phyloP scores from a whole-genome alignment of 805 yeast species.

The Wickerhamiella azymoides region DNA sequence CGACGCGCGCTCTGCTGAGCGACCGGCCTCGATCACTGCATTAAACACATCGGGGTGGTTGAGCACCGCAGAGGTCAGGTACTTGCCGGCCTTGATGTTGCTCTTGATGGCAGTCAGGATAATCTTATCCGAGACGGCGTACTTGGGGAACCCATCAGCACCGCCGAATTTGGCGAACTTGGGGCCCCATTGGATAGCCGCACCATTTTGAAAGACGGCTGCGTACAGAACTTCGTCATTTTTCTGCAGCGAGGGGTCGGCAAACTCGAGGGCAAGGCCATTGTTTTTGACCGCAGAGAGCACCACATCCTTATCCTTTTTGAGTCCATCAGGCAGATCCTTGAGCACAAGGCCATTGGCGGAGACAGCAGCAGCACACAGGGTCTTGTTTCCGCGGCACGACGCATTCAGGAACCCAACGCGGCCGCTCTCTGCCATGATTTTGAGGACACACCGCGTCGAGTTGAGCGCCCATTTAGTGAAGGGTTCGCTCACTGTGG shows the following conservation, averaged over 20 bases:
- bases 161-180: not conserved
- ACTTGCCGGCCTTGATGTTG: not conserved
- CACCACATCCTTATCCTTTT: not conserved
- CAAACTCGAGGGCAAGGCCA: slow-evolving; percentile 1
- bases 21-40: not conserved
- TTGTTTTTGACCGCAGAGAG: not conserved
- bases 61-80: not conserved
- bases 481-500: not conserved
- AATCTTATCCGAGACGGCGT: not conserved
- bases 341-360: not conserved
- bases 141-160: not conserved
- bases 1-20: not conserved
- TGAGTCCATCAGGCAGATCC: not conserved
- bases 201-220: not conserved
- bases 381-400: not conserved
- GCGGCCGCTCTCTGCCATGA: not conserved
- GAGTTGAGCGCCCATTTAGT: not conserved
- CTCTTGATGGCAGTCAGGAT: not conserved
- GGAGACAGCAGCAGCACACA: not conserved
- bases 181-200: not conserved
- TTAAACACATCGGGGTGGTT: not conserved
- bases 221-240: not conserved
- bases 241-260: not conserved
- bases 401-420: not conserved
- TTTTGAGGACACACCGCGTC: not conserved